A percentile compares a stretch with the other conserved stretches of the same genome.
phyloP scores from a whole-genome alignment of 352 stramenopile genomes.

The Phytophthora sp. region DNA sequence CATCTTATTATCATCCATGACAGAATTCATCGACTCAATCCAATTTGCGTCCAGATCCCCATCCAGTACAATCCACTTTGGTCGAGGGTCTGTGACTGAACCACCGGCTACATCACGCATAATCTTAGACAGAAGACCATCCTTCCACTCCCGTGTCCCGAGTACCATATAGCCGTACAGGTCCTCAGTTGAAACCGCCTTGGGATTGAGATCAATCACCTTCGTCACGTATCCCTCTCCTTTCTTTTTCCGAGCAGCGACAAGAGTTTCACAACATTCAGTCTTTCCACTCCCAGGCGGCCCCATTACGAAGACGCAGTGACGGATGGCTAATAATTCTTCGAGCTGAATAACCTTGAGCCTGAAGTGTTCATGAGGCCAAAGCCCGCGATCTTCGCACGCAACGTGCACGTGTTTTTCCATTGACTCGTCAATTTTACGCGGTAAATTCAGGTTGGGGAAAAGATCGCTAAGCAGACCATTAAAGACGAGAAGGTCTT shows the following conservation, averaged over 20 bases:
- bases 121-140: conserved; percentile 94
- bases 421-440: conserved; percentile 89
- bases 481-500: conserved; percentile 94
- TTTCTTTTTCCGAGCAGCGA: conserved; percentile 78
- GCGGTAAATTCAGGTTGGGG: conserved; percentile 86
- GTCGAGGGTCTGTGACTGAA: conserved; percentile 59
- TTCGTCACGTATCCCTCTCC: conserved; percentile 69
- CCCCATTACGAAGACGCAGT: conserved; percentile 97
- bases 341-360: conserved; percentile 96
- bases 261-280: conserved; percentile 93
- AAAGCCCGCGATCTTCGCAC: conserved; percentile 89
- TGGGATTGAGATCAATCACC: conserved; percentile 93
- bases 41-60: conserved; percentile 88
- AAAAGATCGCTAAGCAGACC: conserved; percentile 95
- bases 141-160: conserved; percentile 95
- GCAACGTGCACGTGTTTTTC: conserved; percentile 91
- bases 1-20: conserved; percentile 93
- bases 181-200: conserved; percentile 95
- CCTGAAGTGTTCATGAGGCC: conserved; percentile 93
- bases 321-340: conserved; percentile 93
- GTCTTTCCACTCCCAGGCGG: conserved; percentile 93
- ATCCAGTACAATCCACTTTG: conserved; percentile 97
- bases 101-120: conserved; percentile 91
- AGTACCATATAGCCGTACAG: conserved; percentile 97
- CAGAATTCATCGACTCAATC: conserved; percentile 92